Evolutionary conservation across 805 yeast genomes (phyloP).

Genomic region (Yueomyces sp.): DNA sequence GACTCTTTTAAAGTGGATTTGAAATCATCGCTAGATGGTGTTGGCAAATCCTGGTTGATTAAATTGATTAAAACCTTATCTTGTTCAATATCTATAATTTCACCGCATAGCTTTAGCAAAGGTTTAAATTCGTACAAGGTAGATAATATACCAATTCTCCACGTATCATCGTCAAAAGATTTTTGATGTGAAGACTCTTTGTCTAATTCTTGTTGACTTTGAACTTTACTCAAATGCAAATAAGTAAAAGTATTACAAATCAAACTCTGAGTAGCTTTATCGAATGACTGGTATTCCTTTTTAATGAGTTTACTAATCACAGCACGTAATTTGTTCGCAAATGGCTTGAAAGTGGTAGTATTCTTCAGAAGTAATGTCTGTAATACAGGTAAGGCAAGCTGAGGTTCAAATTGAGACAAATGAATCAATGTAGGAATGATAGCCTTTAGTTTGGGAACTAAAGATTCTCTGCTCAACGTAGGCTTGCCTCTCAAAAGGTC

Average conservation of each 20-base stretch:
- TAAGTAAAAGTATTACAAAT: conserved; percentile 40
- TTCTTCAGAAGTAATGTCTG: conserved; percentile 37
- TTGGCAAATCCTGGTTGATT: conserved; percentile 29
- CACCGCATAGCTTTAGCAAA: conserved; percentile 41
- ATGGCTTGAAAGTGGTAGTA: conserved; percentile 74
- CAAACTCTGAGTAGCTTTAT: conserved; percentile 26
- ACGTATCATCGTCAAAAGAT: conserved; percentile 28
- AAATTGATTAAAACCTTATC: conserved; percentile 36
- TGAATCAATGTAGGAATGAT: conserved; percentile 44
- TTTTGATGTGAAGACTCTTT: conserved; percentile 22
- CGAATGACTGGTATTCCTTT: conserved; percentile 27
- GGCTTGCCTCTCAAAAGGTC: conserved; percentile 61
- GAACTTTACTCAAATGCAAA: conserved; percentile 43
- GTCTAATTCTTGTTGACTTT: conserved; percentile 28
- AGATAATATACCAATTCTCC: conserved; percentile 35
- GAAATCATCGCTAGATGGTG: conserved; percentile 1
- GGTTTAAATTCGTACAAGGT: conserved; percentile 42
- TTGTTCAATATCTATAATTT: conserved; percentile 42
- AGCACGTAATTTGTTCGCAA: conserved; percentile 45
- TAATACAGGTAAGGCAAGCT: conserved; percentile 27
- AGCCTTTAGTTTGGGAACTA: conserved; percentile 64
- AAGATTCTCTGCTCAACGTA: conserved; percentile 66
- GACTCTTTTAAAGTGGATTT: conserved; percentile 4
- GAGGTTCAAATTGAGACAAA: conserved; percentile 26
- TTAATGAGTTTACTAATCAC: conserved; percentile 28